These are phyloP conservation scores for Taphrina wiesneri DNA, from an alignment of 1,139 yeast species.

Conservation along the genomic window DNA sequence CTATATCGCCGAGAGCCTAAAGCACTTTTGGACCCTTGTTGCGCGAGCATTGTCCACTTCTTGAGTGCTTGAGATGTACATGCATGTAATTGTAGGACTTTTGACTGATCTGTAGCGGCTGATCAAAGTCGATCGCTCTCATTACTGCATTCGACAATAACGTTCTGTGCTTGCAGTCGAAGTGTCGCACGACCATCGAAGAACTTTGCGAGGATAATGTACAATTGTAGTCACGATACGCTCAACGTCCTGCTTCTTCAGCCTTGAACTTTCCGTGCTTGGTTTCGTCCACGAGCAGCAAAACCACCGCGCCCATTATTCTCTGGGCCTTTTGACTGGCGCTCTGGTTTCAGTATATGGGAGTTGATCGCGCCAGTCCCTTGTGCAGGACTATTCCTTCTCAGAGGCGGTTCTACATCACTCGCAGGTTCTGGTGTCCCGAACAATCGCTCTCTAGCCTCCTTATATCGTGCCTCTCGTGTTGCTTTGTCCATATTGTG, in stretches of 20 bases:
- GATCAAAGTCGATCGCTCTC: too few relatives aligned
- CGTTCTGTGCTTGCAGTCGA: not conserved
- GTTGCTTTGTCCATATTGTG: slow-evolving; percentile 1
- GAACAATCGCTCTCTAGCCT: slow-evolving; percentile 21
- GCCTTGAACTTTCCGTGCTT: not conserved
- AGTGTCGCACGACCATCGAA: too few relatives aligned
- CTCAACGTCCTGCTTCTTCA: not conserved
- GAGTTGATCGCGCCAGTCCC: not conserved
- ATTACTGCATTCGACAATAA: too few relatives aligned
- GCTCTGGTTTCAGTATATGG: not conserved
- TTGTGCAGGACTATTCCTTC: not conserved
- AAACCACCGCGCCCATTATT: slow-evolving; percentile 4
- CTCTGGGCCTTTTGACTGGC: slow-evolving; percentile 8
- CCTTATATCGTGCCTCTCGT: slow-evolving; percentile 24
- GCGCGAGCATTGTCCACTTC: too few relatives aligned
- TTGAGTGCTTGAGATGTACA: too few relatives aligned
- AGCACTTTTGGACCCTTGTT: too few relatives aligned
- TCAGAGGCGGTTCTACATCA: not conserved
- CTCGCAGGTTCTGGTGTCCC: not conserved
- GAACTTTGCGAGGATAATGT: too few relatives aligned
- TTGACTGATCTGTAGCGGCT: too few relatives aligned
- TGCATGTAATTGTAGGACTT: too few relatives aligned
- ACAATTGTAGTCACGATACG: too few relatives aligned
- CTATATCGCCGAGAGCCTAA: too few relatives aligned
- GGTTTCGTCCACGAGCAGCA: not conserved